phyloP scores from a whole-genome alignment of 257 asterid genomes.

The Nyctanthes arbortristis region DNA sequence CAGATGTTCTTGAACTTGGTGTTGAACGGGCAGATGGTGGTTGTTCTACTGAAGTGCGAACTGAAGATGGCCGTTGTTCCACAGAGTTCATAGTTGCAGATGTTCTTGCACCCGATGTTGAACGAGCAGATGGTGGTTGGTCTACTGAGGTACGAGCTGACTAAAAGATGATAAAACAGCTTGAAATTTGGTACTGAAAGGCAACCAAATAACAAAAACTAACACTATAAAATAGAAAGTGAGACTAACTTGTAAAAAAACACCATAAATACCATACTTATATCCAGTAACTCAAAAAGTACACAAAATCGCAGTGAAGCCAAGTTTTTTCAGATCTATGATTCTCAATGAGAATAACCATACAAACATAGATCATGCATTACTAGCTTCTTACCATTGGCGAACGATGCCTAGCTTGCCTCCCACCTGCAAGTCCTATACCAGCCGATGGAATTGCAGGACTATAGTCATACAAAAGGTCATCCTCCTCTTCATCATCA shows the following conservation, averaged over 20 bases:
- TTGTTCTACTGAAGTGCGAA: slow-evolving; percentile 19
- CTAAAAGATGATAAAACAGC: slow-evolving; percentile 47
- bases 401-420: slow-evolving; percentile 54
- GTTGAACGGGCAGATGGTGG: slow-evolving; percentile 35
- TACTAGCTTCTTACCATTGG: slow-evolving; percentile 53
- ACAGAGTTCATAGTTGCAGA: slow-evolving; percentile 9
- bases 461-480: slow-evolving; percentile 55
- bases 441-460: slow-evolving; percentile 55
- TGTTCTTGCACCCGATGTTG: slow-evolving; percentile 13
- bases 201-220: slow-evolving; percentile 1
- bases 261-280: background rate
- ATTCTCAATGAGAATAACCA: no score
- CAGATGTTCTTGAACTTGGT: slow-evolving; percentile 39
- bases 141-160: slow-evolving; percentile 60
- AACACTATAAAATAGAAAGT: background rate
- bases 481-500: slow-evolving; percentile 75
- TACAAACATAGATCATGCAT: background rate
- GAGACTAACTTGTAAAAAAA: background rate
- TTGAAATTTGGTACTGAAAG: slow-evolving; percentile 17
- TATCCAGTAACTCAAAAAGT: slow-evolving; percentile 3
- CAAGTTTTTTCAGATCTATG: background rate
- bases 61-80: slow-evolving; percentile 14
- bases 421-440: slow-evolving; percentile 74
- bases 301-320: background rate
- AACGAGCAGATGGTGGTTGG: slow-evolving; percentile 27